phyloP scores from a whole-genome alignment of 805 yeast species.

The Kodamaea neixiangensis region DNA sequence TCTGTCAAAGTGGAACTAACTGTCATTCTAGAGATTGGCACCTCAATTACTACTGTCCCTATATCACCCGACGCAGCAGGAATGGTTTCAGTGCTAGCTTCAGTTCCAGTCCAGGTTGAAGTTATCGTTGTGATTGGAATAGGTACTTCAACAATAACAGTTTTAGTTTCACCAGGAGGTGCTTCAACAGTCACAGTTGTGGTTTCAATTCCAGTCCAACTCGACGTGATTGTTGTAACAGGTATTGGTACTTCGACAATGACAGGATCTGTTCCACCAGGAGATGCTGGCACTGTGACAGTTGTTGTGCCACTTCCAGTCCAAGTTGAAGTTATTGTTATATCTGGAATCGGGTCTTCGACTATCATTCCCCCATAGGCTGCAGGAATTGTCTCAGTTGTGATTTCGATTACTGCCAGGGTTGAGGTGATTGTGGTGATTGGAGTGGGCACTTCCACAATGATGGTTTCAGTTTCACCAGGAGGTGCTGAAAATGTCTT shows the following conservation, averaged over 20 bases:
- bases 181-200: constrained; percentile 5
- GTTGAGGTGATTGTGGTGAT: constrained; percentile 2
- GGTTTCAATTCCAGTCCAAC: constrained; percentile 9
- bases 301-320: constrained; percentile 16
- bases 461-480: constrained; percentile 12
- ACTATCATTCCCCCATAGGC: no score
- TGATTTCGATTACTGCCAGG: no score
- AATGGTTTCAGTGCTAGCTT: constrained; percentile 14
- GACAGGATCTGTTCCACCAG: constrained; percentile 13
- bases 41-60: constrained; percentile 13
- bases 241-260: constrained; percentile 15
- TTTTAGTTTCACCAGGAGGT: constrained; percentile 13
- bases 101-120: constrained; percentile 15
- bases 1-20: constrained; percentile 9
- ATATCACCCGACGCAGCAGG: constrained; percentile 11
- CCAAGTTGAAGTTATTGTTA: constrained; percentile 10
- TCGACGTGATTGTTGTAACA: constrained; percentile 1
- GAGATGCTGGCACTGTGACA: constrained; percentile 9
- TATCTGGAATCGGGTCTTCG: constrained; percentile 16
- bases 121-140: constrained; percentile 15
- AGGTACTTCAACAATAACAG: constrained; percentile 21
- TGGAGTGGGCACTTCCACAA: constrained; percentile 9
- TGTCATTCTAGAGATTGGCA: constrained; percentile 11
- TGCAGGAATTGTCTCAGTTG: no score
- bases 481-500: constrained; percentile 7